Evolutionary conservation across 2,329 filamentous ascomycete species (phyloP).

Genomic region (Dactylellina parvicollis): DNA sequence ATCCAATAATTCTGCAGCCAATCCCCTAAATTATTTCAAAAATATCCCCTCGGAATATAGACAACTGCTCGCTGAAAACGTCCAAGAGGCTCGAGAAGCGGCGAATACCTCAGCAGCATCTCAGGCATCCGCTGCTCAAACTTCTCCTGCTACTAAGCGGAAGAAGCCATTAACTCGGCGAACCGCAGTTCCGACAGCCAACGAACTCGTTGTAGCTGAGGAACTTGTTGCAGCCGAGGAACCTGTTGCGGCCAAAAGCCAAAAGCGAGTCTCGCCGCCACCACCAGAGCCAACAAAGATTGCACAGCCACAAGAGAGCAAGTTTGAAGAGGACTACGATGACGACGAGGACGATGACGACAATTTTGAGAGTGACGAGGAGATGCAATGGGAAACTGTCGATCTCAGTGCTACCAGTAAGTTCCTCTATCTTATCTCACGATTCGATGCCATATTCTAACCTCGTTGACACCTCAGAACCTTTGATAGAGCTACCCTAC

Average conservation of each 20-base stretch:
- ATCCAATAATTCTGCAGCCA: background rate
- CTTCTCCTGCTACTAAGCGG: conserved; percentile 17
- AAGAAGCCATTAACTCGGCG: conserved; percentile 45
- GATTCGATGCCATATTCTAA: conserved; percentile 57
- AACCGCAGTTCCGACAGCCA: background rate
- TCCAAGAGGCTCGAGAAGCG: conserved; percentile 11
- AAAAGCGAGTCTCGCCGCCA: background rate
- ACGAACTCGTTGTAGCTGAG: background rate
- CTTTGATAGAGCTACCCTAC: background rate
- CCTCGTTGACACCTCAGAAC: conserved; percentile 2
- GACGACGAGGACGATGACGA: conserved; percentile 57
- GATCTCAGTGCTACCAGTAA: conserved; percentile 62
- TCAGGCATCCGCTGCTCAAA: background rate
- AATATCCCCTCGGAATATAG: conserved; percentile 25
- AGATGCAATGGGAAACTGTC: conserved; percentile 73
- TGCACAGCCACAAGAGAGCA: background rate
- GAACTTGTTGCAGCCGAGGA: too few relatives aligned
- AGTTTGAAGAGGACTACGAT: conserved; percentile 10
- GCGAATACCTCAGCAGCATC: background rate
- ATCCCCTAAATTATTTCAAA: conserved; percentile 7
- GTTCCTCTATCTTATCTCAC: conserved; percentile 54
- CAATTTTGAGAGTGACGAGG: conserved; percentile 64
- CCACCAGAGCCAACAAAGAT: background rate
- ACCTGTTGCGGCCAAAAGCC: too few relatives aligned
- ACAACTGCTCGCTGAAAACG: conserved; percentile 16